Base-by-base conservation (phyloP, 2,329 filamentous ascomycete genomes). In the Fusarium tuaranense region DNA sequence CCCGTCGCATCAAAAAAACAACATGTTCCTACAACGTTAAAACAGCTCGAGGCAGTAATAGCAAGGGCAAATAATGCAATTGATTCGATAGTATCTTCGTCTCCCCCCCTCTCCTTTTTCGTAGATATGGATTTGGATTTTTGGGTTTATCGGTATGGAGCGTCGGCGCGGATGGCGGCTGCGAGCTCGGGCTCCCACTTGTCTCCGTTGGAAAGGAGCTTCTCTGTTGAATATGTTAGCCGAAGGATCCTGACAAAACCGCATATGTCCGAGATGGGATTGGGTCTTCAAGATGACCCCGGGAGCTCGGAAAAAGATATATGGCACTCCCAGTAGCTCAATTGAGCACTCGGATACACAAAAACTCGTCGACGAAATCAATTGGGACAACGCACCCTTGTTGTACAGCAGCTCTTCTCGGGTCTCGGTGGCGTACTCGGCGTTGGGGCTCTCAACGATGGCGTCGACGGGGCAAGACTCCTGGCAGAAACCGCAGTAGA, bases 401-500 rank as follows among this genome's bases (percentile, higher is more conserved):
- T 98, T 98, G 89, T 98, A 98, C 80, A 98, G 86, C 80, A 98
- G 87, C 88, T 98, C 96, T 86, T 99, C 96, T 82, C 96, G 92
- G 74, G 89, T 91, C 86, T 91, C 89, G 44, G 89, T 91, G 48
- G 89, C 86, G 78, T 91, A 91, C 82, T 91, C 89, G 78, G 89
- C 88, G 78, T 91, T 91, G 76, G 89, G 89, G 59, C 87, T 89
- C 84, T 91, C 89, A 66, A 91, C 89, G 77, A 90, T 99, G 70
- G 97, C 97, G 86, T 99, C 97, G 65, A 99, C 97, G 53, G 97
- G 97, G 87, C 97, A 99, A 76, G 94, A 97, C 88, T 99, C 97
- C 88, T 98, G 96, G 91, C 97, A 98, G 88, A 97, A 97, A 62
- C 97, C 97, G 84, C 97, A 98, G 91, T 98, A 99, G 86, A 99